phyloP scores from a whole-genome alignment of 169 alveolate genomes.

The Plasmodium ovale region DNA sequence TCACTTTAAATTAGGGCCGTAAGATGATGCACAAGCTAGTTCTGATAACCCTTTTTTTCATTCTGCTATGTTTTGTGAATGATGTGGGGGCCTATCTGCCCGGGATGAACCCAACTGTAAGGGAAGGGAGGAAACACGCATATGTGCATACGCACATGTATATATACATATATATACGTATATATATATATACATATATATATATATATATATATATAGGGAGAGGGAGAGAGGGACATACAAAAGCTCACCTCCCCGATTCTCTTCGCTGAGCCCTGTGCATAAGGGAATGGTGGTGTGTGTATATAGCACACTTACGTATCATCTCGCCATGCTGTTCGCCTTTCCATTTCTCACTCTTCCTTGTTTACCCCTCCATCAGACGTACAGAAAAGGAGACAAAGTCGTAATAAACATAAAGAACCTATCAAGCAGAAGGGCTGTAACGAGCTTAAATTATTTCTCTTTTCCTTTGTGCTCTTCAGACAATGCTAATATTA shows the following conservation, averaged over 20 bases:
- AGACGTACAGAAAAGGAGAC: conserved; percentile 48
- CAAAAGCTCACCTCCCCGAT: too few species aligned
- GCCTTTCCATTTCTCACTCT: not conserved
- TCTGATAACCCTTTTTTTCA: not conserved
- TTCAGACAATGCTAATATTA: conserved; percentile 2
- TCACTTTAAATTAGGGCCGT: not conserved
- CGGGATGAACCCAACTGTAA: conserved; percentile 73
- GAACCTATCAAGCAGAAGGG: conserved; percentile 65
- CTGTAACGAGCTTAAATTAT: conserved; percentile 60
- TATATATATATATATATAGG: too few species aligned
- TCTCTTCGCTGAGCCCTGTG: too few species aligned
- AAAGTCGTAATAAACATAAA: conserved; percentile 47
- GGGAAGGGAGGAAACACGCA: not conserved
- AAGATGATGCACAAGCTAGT: conserved; percentile 22
- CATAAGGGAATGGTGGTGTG: too few species aligned
- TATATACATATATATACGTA: not conserved
- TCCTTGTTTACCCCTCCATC: not conserved
- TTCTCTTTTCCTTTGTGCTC: conserved; percentile 62
- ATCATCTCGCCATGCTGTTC: not conserved
- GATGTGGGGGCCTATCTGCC: conserved; percentile 61
- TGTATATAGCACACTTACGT: not conserved
- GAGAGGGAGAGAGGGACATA: too few species aligned
- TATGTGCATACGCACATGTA: not conserved
- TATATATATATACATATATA: not conserved
- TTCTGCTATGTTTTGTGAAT: conserved; percentile 1